Evolutionary conservation across 2,329 filamentous ascomycete genomes (phyloP).

Genomic region (Fusarium praegraminearum): DNA sequence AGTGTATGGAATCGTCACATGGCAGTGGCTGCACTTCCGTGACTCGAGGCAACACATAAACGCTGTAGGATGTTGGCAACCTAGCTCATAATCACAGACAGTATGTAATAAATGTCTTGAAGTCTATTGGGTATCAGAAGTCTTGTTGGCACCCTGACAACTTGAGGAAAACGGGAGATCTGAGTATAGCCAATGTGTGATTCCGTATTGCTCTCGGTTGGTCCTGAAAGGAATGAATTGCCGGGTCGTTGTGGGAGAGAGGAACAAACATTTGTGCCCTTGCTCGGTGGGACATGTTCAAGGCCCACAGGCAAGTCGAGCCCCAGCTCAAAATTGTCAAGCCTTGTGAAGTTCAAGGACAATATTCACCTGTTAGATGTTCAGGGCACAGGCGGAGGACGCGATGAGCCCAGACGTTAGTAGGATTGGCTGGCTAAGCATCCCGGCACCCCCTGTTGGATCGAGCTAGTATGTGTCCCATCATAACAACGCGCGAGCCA

Average conservation of each 20-base stretch:
- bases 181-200: slow-evolving; percentile 31
- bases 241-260: slow-evolving; percentile 10
- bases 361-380: slow-evolving; percentile 14
- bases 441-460: slow-evolving; percentile 10
- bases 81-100: slow-evolving; percentile 31
- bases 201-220: background rate
- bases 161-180: slow-evolving; percentile 22
- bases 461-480: background rate
- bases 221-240: background rate
- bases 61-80: slow-evolving; percentile 28
- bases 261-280: background rate
- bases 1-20: slow-evolving; percentile 37
- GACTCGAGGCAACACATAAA: slow-evolving; percentile 36
- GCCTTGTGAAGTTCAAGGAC: slow-evolving; percentile 10
- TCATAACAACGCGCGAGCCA: slow-evolving; percentile 8
- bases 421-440: slow-evolving; percentile 5
- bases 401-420: slow-evolving; percentile 21
- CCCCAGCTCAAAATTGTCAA: slow-evolving; percentile 11
- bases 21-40: slow-evolving; percentile 35
- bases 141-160: background rate
- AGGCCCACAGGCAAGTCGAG: slow-evolving; percentile 21
- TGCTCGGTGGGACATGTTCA: background rate
- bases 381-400: slow-evolving; percentile 2
- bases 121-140: slow-evolving; percentile 7
- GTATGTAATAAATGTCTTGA: slow-evolving; percentile 13